These are phyloP conservation scores for Eucalyptus brandiana DNA, from an alignment of 345 rosid genomes.

Conservation along the genomic window DNA sequence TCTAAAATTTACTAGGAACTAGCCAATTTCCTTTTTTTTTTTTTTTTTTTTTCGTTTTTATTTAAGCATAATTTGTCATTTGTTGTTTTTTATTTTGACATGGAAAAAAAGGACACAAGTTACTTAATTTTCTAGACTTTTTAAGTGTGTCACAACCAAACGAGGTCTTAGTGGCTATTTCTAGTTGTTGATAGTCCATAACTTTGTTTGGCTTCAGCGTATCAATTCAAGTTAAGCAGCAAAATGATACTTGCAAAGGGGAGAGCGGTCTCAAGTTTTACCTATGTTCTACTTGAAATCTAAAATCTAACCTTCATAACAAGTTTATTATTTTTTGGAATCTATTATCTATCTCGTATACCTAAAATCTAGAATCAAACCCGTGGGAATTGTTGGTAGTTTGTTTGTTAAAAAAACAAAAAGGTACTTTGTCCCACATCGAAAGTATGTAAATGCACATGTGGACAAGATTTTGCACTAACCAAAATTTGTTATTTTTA, in stretches of 20 bases:
- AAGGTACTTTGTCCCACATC: fast-evolving
- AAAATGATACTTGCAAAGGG: neutral
- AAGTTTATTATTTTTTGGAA: neutral
- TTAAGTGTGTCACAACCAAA: neutral
- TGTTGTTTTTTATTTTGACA: neutral
- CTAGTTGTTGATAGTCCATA: too few relatives aligned
- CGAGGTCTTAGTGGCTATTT: fast-evolving
- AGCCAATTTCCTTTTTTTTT: too few relatives aligned
- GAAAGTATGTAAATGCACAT: fast-evolving
- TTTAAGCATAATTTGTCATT: neutral
- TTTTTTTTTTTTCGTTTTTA: too few relatives aligned
- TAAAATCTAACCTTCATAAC: too few relatives aligned
- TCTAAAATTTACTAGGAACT: neutral
- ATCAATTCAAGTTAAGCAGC: neutral
- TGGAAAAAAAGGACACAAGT: too few relatives aligned
- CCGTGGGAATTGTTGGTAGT: fast-evolving
- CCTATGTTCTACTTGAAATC: too few relatives aligned
- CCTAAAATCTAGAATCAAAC: fast-evolving
- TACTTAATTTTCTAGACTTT: neutral
- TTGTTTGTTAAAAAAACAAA: too few relatives aligned
- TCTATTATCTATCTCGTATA: fast-evolving
- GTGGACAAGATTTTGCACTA: fast-evolving
- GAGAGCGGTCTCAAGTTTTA: neutral
- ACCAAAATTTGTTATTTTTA: too few relatives aligned
- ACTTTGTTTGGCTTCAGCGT: fast-evolving